Evolutionary conservation across 345 rosid species (phyloP), one percentile per base, ranked within the genome.

Genomic region (Nephelium lappaceum): DNA sequence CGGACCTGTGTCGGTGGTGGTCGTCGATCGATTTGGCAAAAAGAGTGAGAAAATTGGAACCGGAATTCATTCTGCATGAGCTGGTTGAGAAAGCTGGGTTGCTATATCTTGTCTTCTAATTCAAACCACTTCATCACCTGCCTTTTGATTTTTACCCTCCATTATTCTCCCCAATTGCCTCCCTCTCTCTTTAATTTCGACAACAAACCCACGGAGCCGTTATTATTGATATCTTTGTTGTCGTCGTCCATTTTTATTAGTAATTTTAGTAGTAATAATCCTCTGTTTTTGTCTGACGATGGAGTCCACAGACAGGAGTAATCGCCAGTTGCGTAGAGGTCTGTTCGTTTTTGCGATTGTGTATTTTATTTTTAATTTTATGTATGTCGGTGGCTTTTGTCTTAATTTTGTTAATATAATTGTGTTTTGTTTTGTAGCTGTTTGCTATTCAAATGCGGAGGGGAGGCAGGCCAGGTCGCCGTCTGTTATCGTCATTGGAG

Each of bases 401-500:
- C 19, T 7, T 67, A 15, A 1, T 63, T 10, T 14, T 55, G n/a
- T 25, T 23, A 4, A 5, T n/a, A 9, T 58, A 21, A 60, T 63
- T 23, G 6, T 19, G 15, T 67, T 61, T 77, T 60, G 49, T 75
- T 74, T 72, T 77, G 31, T 27, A 83, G 98, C 80, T 86, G 53
- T 80, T 64, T 88, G 94, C 89, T 88, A 79, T 76, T 81, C 96
- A 18, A 85, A 83, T 85, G 81, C 66, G 62, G 93, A 83, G 71
- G 82, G 82, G 84, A 83, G 81, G 85, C 86, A 88, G 79, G 80
- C 84, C 39, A 81, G 93, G 76, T 88, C 91, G n/a, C 98, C 98
- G 0, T 91, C 98, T 18, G 98, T 93, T 38, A 90, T 96, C 41
- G 98, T 96, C 68, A 89, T 94, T 19, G 99, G 99, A 21, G 90